Conservation (phyloP, 1,284 basidiomycete genomes). For the Peniophora sp. region DNA sequence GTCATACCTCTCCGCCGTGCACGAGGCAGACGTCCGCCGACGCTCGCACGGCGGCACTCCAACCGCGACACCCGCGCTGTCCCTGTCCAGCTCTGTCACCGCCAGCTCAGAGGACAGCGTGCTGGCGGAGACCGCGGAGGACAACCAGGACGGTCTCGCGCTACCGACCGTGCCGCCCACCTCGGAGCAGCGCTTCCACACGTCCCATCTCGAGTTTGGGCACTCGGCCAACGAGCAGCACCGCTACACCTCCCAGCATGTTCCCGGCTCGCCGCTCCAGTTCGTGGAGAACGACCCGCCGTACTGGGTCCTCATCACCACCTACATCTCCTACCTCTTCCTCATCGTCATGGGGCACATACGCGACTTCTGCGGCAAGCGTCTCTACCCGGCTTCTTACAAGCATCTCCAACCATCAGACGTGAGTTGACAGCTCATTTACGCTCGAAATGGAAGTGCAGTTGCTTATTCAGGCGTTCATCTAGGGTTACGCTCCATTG, state of each 20-base stretch:
- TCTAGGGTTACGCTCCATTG: conserved; percentile 89
- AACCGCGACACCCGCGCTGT: conserved; percentile 58
- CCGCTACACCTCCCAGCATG: conserved; percentile 61
- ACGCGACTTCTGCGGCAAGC: conserved; percentile 93
- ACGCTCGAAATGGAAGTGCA: not conserved
- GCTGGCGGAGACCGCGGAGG: conserved; percentile 39
- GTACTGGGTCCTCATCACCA: conserved; percentile 87
- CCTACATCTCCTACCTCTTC: conserved; percentile 86
- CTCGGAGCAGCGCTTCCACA: conserved; percentile 67
- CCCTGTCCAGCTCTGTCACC: conserved; percentile 60
- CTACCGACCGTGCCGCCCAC: conserved; percentile 59
- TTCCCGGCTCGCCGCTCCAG: conserved; percentile 38
- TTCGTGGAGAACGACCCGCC: conserved; percentile 74
- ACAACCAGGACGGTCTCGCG: conserved; percentile 45
- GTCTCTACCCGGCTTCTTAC: conserved; percentile 67
- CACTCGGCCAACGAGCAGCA: conserved; percentile 71
- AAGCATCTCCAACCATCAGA: conserved; percentile 76
- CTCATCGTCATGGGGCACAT: conserved; percentile 89
- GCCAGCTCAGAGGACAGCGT: conserved; percentile 57
- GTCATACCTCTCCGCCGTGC: conserved; percentile 65
- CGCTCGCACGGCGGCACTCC: conserved; percentile 33
- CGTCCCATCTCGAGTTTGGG: conserved; percentile 81
- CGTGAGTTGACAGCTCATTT: conserved; percentile 39
- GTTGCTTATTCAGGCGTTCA: conserved; percentile 3
- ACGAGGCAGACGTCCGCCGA: conserved; percentile 59